Conservation (phyloP, 148 eudicot genomes). For the Rhododendron ovatum region DNA sequence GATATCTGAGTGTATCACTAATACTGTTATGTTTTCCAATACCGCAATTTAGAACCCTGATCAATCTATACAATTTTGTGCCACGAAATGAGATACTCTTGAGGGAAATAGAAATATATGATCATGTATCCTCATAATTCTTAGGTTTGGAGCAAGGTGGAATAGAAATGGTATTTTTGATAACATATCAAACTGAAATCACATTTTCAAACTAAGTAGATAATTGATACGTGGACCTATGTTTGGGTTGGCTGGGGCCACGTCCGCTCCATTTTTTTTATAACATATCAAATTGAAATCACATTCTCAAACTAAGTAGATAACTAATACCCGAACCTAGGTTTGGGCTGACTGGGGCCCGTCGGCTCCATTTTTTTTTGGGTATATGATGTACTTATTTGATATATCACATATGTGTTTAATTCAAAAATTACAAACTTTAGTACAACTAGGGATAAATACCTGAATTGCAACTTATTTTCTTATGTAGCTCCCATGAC, state of each 20-base stretch:
- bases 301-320: neutral
- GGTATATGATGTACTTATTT: neutral
- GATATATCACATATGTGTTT: neutral
- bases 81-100: neutral
- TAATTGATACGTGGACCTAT: no score
- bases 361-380: neutral
- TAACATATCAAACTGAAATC: neutral
- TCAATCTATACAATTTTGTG: neutral
- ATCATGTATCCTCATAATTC: neutral
- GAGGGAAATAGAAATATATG: neutral
- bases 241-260: no score
- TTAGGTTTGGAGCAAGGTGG: neutral
- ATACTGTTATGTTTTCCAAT: no score
- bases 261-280: neutral
- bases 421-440: neutral
- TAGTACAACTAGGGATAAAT: neutral
- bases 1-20: no score
- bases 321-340: no score
- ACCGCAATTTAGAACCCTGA: no score
- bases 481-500: constrained; percentile 70
- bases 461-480: constrained; percentile 50
- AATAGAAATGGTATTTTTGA: neutral
- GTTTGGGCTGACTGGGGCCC: no score
- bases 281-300: neutral
- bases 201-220: neutral